These are phyloP conservation scores for Saccharum hybrid DNA, from an alignment of 202 grass and related monocot genomes.

Conservation along the genomic window DNA sequence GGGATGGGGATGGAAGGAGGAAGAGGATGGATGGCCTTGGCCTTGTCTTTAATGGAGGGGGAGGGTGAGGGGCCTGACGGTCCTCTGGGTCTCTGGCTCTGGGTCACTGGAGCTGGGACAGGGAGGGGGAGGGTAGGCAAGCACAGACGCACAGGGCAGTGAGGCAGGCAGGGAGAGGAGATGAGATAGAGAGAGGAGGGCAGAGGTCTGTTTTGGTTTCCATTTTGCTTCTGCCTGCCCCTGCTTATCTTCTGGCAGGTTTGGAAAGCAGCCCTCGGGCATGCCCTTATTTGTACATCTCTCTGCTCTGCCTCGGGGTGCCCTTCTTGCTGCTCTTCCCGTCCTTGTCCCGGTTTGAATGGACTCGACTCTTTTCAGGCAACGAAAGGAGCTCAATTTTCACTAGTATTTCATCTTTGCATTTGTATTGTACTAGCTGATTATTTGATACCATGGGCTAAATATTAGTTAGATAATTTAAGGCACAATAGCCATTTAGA, in stretches of 20 bases:
- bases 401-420: not conserved
- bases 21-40: not conserved
- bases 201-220: conserved; percentile 34
- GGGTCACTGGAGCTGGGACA: not conserved
- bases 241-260: conserved; percentile 47
- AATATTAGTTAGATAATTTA: too few relatives aligned
- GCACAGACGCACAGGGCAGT: not conserved
- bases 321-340: not conserved
- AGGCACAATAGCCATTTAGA: too few relatives aligned
- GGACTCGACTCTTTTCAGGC: not conserved
- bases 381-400: not conserved
- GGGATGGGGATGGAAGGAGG: not conserved
- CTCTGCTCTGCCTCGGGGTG: not conserved
- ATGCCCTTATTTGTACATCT: conserved; percentile 35
- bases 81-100: too few relatives aligned
- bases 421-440: too few relatives aligned
- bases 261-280: conserved; percentile 28
- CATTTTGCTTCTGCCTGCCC: conserved; percentile 30
- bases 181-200: not conserved
- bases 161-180: too few relatives aligned
- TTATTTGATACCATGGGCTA: too few relatives aligned
- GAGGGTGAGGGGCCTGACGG: not conserved
- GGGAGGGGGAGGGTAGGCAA: not conserved
- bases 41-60: conserved; percentile 30
- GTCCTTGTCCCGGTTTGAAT: conserved; percentile 51